These are phyloP conservation scores for Phytophthora citricola DNA, from an alignment of 352 stramenopile species.

Conservation along the genomic window DNA sequence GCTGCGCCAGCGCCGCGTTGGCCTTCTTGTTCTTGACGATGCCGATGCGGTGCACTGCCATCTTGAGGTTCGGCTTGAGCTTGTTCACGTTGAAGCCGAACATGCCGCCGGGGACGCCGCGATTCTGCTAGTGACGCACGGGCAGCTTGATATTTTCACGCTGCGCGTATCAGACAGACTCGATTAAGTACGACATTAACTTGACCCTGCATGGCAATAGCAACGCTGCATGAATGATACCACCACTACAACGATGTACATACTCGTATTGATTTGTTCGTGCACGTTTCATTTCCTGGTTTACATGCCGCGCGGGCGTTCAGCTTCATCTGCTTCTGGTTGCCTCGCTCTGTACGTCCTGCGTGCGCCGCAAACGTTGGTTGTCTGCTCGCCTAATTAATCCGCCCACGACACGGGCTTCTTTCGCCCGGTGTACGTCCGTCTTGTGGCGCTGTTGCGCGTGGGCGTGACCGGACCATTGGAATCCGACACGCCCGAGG, in stretches of 20 bases:
- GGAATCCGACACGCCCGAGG: slow-evolving; percentile 43
- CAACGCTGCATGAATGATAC: too few species aligned
- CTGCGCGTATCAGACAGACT: slow-evolving; percentile 3
- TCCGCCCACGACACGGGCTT: slow-evolving; percentile 80
- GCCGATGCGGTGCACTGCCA: slow-evolving; percentile 91
- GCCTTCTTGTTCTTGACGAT: slow-evolving; percentile 94
- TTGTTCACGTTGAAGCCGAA: slow-evolving; percentile 93
- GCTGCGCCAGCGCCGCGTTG: slow-evolving; percentile 74
- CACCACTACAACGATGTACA: not conserved
- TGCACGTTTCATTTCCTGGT: slow-evolving; percentile 31
- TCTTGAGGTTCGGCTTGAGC: slow-evolving; percentile 93
- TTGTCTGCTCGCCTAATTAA: slow-evolving; percentile 36
- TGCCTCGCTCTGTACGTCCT: slow-evolving; percentile 26
- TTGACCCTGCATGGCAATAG: too few species aligned
- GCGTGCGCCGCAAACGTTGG: slow-evolving; percentile 11
- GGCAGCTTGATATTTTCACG: slow-evolving; percentile 15
- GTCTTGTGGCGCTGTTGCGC: slow-evolving; percentile 41
- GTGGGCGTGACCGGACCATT: slow-evolving; percentile 13
- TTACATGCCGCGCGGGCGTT: slow-evolving; percentile 26
- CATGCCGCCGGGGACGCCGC: slow-evolving; percentile 42
- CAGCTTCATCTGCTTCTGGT: slow-evolving; percentile 18
- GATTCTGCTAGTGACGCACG: slow-evolving; percentile 11
- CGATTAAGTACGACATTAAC: not conserved
- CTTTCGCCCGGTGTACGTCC: slow-evolving; percentile 80
- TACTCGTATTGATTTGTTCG: slow-evolving; percentile 5